Base-by-base conservation (phyloP, 1,139 yeast species). In the Wickerhamiella infanticola region DNA sequence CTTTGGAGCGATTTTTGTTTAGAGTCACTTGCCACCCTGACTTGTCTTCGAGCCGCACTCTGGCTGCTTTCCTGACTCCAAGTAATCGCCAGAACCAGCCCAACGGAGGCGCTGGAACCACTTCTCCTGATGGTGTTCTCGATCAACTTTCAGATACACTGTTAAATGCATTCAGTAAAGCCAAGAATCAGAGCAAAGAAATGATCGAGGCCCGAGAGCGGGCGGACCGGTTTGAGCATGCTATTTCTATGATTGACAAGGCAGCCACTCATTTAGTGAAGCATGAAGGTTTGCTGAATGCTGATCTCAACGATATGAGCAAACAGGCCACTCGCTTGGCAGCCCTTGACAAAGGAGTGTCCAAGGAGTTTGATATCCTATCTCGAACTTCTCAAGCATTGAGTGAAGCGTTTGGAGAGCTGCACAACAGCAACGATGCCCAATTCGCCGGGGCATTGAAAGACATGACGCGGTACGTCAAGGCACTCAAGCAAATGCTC, bases 131-230 rank as follows among this genome's bases (percentile, higher is more conserved):
- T 24, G 48, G 37, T 45, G 45, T 26, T 42, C 51, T 38, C 48
- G 54, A 43, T 24, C 50, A 44, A 6, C 64, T 82, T 24, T 79
- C 95, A 0, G 98, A 90, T 58, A 81, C 84, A 1, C 77, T 90
- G 37, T 81, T 90, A 80, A 90, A 90, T 59, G 94, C 94, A 29
- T 82, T 90, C 57, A 80, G 93, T 45, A 79, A 86, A 13, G 77
- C 85, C 5, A 79, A 79, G 55, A 70, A 77, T 35, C 93, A 81
- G 54, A 75, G 77, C 47, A 79, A 80, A 52, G 95, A 85, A 53
- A 84, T 88, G 54, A 68, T 79, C 48, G 95, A 84, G 55, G 85
- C 88, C 35, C 79, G 77, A 56, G 94, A 83, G 54, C 76, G 82
- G 55, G 74, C 88, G 29, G 83, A 82, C 57, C 84, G 84, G 59